Evolutionary conservation across 2,329 filamentous ascomycete species (phyloP).

Genomic region (Nemania bipapillata): DNA sequence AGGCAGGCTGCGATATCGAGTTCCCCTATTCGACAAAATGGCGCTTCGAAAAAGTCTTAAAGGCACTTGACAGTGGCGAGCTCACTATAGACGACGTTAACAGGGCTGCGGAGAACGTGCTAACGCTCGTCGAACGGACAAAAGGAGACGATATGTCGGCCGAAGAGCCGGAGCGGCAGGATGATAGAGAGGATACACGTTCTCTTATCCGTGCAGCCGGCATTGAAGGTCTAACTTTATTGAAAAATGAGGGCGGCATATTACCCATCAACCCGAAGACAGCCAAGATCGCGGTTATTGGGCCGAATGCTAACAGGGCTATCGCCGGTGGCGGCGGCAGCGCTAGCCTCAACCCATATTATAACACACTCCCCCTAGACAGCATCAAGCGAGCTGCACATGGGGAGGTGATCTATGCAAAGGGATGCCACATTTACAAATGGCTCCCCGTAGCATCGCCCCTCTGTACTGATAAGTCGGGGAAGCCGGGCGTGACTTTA

Average conservation of each 20-base stretch:
- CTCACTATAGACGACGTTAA: slow-evolving; percentile 64
- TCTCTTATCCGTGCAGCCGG: slow-evolving; percentile 70
- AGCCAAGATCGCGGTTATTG: slow-evolving; percentile 72
- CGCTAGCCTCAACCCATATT: slow-evolving; percentile 75
- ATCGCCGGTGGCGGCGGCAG: slow-evolving; percentile 76
- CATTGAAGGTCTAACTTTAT: slow-evolving; percentile 69
- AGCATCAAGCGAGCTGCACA: slow-evolving; percentile 67
- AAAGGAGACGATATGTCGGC: slow-evolving; percentile 68
- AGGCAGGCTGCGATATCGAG: slow-evolving; percentile 67
- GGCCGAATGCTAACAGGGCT: slow-evolving; percentile 73
- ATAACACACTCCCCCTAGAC: slow-evolving; percentile 71
- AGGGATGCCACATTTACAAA: slow-evolving; percentile 72
- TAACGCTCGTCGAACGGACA: slow-evolving; percentile 69
- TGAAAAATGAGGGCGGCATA: slow-evolving; percentile 71
- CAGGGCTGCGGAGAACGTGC: slow-evolving; percentile 67
- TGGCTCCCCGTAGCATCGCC: slow-evolving; percentile 72
- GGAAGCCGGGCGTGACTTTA: slow-evolving; percentile 69
- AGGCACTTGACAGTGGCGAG: slow-evolving; percentile 61
- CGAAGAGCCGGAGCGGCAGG: slow-evolving; percentile 67
- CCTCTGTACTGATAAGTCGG: slow-evolving; percentile 66
- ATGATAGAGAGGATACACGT: slow-evolving; percentile 67
- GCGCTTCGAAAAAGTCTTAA: slow-evolving; percentile 67
- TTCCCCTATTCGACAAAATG: slow-evolving; percentile 67
- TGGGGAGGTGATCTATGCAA: slow-evolving; percentile 68
- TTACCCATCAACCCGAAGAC: slow-evolving; percentile 67